Percentiles rank a stretch among this genome's conserved stretches.
Evolutionary conservation across 208 protist genomes (phyloP).

Genomic region (Trypanosoma avium): DNA sequence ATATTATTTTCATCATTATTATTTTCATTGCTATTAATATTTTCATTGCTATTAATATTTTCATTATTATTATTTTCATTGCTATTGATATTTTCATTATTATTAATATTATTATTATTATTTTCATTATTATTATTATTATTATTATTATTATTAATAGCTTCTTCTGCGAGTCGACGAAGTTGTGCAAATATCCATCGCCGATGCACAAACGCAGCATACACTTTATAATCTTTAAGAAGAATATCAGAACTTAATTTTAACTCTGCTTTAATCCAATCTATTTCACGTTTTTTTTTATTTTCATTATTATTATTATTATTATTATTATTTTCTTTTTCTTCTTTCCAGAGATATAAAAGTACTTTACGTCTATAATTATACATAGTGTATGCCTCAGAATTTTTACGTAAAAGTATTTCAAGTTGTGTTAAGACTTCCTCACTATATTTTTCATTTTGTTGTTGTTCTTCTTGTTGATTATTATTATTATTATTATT

Average conservation of each 20-base stretch:
- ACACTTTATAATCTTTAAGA: no score
- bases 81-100: no score
- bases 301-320: not conserved
- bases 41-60: no score
- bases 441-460: no score
- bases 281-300: not conserved
- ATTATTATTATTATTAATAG: not conserved
- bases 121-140: slow-evolving; percentile 4
- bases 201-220: no score
- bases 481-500: not conserved
- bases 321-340: not conserved
- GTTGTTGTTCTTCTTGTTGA: no score
- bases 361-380: slow-evolving; percentile 68
- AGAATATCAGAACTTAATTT: no score
- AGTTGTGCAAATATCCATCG: no score
- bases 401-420: slow-evolving; percentile 53
- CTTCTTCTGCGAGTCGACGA: no score
- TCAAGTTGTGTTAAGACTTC: slow-evolving; percentile 38
- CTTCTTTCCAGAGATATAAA: slow-evolving; percentile 22
- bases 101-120: slow-evolving; percentile 3
- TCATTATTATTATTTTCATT: no score
- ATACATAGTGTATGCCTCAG: slow-evolving; percentile 84
- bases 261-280: no score
- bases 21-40: not conserved
- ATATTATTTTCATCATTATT: slow-evolving; percentile 2